Base-by-base conservation (phyloP, 2,329 filamentous ascomycete species). In the Pyricularia pennisetigena region DNA sequence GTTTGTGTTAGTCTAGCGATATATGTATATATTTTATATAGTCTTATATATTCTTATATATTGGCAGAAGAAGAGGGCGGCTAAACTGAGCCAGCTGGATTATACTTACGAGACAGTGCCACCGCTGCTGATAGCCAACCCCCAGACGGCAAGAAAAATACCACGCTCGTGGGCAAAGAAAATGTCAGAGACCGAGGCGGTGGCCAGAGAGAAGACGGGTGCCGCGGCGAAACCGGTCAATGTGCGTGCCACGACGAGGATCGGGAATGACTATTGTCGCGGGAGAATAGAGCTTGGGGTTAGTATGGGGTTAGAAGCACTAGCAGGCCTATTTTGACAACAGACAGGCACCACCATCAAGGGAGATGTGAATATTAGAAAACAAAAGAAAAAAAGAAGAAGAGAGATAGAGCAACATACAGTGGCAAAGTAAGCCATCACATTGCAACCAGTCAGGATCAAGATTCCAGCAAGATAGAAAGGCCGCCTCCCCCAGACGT, bases 101-200 rank as follows among this genome's bases (percentile, higher is more conserved):
- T n/a, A 49, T 49, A n/a, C 41, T n/a, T 49, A 49, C 41, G 41
- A 49, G 41, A 49, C 41, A n/a, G 16, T 61, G 20, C 67, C 67
- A 14, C 67, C 67, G 4, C 24, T 24, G 9, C 61, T 64, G 26
- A 68, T 32, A 16, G 35, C 62, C 35, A 68, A 24, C 8, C 49
- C 64, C 61, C 54, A 68, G n/a, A 68, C 20, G 14, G 67, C 12
- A 4, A 68, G 41, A 24, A 64, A 63, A 26, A 63, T 54, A 62
- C 67, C 67, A 6, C 67, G 67, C 62, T 68, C 67, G 67, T 68
- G 67, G 61, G n/a, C 67, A 62, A 65, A 68, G 35, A 68, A 68
- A 28, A 68, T 65, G 30, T 68, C 67, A 30, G 67, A 61, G 62
- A 68, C 54, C 12, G 61, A 26, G 14, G 62, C 67, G 14, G 67